Conservation (phyloP, 2,329 filamentous ascomycete genomes). For the Ophiostoma himal-ulmi region DNA sequence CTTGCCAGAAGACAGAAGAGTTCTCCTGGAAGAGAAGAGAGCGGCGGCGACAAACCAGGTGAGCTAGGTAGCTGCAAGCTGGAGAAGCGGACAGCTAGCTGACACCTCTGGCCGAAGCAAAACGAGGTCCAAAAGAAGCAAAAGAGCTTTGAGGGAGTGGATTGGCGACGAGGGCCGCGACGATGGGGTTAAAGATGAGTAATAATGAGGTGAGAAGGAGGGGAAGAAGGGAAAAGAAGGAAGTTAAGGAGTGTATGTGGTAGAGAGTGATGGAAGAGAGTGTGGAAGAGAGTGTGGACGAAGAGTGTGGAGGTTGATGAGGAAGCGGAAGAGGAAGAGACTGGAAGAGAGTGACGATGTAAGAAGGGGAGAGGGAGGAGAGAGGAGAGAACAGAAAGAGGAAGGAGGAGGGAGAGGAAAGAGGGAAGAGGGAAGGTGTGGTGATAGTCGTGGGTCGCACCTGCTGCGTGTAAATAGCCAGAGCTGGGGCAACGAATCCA, state of each 20-base stretch:
- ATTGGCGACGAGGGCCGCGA: neutral
- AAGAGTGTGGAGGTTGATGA: slow-evolving; percentile 5
- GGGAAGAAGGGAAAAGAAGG: slow-evolving; percentile 11
- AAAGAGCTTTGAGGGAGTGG: slow-evolving; percentile 8
- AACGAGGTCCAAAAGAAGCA: slow-evolving; percentile 3
- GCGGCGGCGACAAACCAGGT: neutral
- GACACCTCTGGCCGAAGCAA: slow-evolving; percentile 8
- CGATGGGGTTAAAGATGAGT: neutral
- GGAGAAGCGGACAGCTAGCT: neutral
- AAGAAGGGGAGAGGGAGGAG: slow-evolving; percentile 3
- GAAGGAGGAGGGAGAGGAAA: slow-evolving; percentile 15
- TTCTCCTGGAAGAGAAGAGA: slow-evolving; percentile 9
- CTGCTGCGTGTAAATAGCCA: slow-evolving; percentile 12
- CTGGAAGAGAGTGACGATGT: slow-evolving; percentile 16
- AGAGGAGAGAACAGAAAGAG: slow-evolving; percentile 9
- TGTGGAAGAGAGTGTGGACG: neutral
- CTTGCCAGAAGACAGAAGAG: slow-evolving; percentile 13
- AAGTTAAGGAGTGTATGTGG: slow-evolving; percentile 3
- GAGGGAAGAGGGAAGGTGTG: slow-evolving; percentile 19
- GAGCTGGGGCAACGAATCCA: slow-evolving; percentile 1
- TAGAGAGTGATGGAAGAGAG: neutral
- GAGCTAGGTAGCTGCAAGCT: neutral
- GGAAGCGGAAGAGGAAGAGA: neutral
- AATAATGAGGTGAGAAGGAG: slow-evolving; percentile 15
- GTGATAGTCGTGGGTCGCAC: slow-evolving; percentile 15